Evolutionary conservation across 2,329 filamentous ascomycete species (phyloP).

Genomic region (Sarocladium strictum): DNA sequence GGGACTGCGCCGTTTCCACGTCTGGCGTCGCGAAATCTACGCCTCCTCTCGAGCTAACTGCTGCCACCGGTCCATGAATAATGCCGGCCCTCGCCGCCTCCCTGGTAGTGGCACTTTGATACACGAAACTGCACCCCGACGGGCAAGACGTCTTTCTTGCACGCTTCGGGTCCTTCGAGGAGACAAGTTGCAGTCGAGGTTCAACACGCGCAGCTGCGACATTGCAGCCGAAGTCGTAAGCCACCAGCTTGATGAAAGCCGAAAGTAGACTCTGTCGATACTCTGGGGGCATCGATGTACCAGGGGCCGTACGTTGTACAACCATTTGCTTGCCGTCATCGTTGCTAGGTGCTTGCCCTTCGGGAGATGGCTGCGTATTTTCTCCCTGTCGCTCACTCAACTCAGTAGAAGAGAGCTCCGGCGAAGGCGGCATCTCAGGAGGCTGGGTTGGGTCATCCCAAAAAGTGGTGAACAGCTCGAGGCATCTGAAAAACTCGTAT

Average conservation of each 20-base stretch:
- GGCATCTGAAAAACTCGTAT: constrained; percentile 60
- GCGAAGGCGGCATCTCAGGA: constrained; percentile 24
- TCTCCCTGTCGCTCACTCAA: constrained; percentile 8
- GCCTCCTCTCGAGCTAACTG: constrained; percentile 51
- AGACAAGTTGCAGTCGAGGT: constrained; percentile 50
- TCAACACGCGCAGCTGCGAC: constrained; percentile 50
- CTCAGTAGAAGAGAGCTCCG: constrained; percentile 22
- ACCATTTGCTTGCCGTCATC: constrained; percentile 13
- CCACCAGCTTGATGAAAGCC: constrained; percentile 57
- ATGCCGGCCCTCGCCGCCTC: constrained; percentile 53
- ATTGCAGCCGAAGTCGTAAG: constrained; percentile 62
- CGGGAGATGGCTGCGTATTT: constrained; percentile 10
- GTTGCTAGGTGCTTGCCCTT: constrained; percentile 12
- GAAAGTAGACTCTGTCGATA: constrained; percentile 51
- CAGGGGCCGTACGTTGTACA: constrained; percentile 38
- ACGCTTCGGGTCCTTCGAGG: constrained; percentile 16
- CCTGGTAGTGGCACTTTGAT: constrained; percentile 53
- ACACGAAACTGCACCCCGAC: constrained; percentile 54
- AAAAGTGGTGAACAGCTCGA: constrained; percentile 52
- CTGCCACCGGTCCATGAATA: constrained; percentile 56
- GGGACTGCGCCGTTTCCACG: constrained; percentile 48
- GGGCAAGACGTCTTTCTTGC: constrained; percentile 48
- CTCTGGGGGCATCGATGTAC: constrained; percentile 52
- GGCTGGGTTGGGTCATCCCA: constrained; percentile 55
- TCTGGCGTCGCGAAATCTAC: constrained; percentile 41